Evolutionary conservation across 139 green algal genomes (phyloP).

Genomic region (Chlorella sp.): DNA sequence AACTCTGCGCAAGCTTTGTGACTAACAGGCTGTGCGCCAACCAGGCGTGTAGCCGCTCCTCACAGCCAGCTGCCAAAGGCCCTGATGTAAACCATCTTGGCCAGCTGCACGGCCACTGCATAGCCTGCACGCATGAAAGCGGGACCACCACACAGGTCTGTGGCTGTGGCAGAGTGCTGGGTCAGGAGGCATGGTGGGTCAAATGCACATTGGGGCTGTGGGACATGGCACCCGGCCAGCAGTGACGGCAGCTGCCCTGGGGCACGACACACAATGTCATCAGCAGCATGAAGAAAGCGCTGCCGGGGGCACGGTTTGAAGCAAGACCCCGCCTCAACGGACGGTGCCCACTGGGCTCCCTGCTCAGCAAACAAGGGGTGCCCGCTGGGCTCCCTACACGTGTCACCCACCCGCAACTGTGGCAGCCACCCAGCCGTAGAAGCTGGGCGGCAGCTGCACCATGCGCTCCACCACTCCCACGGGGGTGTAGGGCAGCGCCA

Average conservation of each 20-base stretch:
- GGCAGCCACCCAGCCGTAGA: conserved; percentile 29
- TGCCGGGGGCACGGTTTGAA: too few species aligned
- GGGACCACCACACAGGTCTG: background rate
- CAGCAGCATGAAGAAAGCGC: too few species aligned
- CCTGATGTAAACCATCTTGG: conserved; percentile 4
- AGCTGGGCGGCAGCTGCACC: conserved; percentile 11
- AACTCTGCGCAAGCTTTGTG: too few species aligned
- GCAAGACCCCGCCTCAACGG: too few species aligned
- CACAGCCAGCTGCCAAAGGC: conserved; percentile 15
- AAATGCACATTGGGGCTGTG: background rate
- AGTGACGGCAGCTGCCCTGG: background rate
- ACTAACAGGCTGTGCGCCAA: too few species aligned
- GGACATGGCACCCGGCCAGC: background rate
- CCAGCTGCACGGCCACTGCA: background rate
- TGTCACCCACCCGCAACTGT: background rate
- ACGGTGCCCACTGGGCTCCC: too few species aligned
- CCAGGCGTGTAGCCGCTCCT: background rate
- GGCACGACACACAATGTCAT: background rate
- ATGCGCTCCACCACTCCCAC: conserved; percentile 9
- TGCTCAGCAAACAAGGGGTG: too few species aligned
- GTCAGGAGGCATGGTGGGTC: background rate
- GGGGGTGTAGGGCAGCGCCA: conserved; percentile 39
- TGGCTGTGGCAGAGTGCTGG: too few species aligned
- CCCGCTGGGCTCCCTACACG: too few species aligned
- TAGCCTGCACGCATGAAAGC: background rate